A percentile compares a stretch with the other conserved stretches of the same genome.
These are phyloP conservation scores for Mycena metata DNA, from an alignment of 768 basidiomycete genomes.

Conservation along the genomic window DNA sequence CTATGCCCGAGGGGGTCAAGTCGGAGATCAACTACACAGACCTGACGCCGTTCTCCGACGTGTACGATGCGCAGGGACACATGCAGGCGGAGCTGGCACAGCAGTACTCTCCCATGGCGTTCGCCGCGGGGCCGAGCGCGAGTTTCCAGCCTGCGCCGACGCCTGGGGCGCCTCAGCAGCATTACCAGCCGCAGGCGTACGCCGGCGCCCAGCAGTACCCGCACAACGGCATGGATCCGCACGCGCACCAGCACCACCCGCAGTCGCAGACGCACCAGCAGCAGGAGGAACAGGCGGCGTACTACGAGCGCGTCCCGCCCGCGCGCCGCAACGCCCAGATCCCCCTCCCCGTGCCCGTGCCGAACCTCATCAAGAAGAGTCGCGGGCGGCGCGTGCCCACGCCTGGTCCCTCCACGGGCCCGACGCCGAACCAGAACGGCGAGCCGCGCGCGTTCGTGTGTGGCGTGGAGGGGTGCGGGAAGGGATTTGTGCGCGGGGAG, in stretches of 20 bases:
- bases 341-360: constrained; percentile 66
- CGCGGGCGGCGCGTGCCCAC: constrained; percentile 70
- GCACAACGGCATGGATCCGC: no score
- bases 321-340: constrained; percentile 49
- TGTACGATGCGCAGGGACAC: background rate
- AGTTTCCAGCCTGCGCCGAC: no score
- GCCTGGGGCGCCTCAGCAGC: background rate
- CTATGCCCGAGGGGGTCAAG: background rate
- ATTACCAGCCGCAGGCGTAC: background rate
- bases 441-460: constrained; percentile 56
- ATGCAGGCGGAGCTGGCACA: no score
- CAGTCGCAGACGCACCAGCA: no score
- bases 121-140: background rate
- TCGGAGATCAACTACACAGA: background rate
- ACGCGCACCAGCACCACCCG: no score
- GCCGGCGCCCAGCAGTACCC: background rate
- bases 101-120: background rate
- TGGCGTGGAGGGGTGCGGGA: constrained; percentile 63
- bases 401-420: background rate
- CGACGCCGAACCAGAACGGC: background rate
- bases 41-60: background rate
- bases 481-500: constrained; percentile 66
- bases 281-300: background rate
- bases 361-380: constrained; percentile 74
- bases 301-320: constrained; percentile 1